phyloP scores from a whole-genome alignment of 2,329 filamentous ascomycete genomes.

The Pseudopyrenochaeta lycopersici region DNA sequence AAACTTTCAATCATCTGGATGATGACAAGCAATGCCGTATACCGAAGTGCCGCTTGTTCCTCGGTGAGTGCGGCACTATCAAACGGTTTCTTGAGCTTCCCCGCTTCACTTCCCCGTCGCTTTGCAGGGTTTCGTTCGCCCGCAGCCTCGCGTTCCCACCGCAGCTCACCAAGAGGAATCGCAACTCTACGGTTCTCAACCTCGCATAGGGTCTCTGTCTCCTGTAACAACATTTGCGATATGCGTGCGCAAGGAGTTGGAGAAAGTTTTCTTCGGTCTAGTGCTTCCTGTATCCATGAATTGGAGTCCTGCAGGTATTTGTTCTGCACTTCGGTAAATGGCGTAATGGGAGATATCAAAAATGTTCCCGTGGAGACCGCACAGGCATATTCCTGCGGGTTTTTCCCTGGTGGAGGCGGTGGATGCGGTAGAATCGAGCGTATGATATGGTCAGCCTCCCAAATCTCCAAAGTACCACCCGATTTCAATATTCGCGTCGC shows the following conservation, averaged over 20 bases:
- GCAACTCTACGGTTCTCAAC: slow-evolving; percentile 80
- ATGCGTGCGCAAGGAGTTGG: slow-evolving; percentile 82
- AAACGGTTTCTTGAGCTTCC: slow-evolving; percentile 45
- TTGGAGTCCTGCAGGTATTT: slow-evolving; percentile 85
- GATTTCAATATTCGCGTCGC: slow-evolving; percentile 78
- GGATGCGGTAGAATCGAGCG: slow-evolving; percentile 84
- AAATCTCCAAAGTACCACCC: slow-evolving; percentile 83
- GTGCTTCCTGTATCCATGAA: slow-evolving; percentile 77
- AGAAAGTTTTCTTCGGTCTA: slow-evolving; percentile 75
- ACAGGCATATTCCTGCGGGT: slow-evolving; percentile 69
- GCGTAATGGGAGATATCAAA: slow-evolving; percentile 81
- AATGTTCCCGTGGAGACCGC: slow-evolving; percentile 81
- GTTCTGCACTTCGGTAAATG: slow-evolving; percentile 82
- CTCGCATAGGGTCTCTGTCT: slow-evolving; percentile 75
- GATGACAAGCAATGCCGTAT: slow-evolving; percentile 82
- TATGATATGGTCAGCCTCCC: slow-evolving; percentile 87
- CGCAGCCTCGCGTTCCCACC: slow-evolving; percentile 81
- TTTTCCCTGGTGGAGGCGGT: slow-evolving; percentile 64
- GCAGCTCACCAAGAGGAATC: slow-evolving; percentile 84
- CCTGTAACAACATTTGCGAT: slow-evolving; percentile 79
- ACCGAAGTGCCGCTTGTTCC: slow-evolving; percentile 76
- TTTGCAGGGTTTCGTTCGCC: slow-evolving; percentile 40
- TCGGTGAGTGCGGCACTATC: slow-evolving; percentile 65
- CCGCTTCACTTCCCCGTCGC: slow-evolving; percentile 66
- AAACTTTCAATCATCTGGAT: slow-evolving; percentile 86